These are phyloP conservation scores for Gyrodon lividus DNA, from an alignment of 768 basidiomycete species.

Conservation along the genomic window DNA sequence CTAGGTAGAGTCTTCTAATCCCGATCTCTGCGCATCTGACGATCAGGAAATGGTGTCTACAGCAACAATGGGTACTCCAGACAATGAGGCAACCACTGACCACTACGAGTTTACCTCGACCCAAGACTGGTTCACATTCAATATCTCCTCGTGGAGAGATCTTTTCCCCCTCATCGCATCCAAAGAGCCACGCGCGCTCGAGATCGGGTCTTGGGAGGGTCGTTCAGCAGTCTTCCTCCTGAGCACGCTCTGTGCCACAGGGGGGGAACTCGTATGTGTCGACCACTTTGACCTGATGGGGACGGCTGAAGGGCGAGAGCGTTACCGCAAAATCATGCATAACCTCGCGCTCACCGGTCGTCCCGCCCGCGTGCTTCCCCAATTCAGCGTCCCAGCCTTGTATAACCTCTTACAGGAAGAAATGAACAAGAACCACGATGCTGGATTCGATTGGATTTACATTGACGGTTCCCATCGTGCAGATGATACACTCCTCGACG, in stretches of 20 bases:
- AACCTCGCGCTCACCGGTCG: constrained; percentile 48
- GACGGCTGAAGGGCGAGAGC: constrained; percentile 47
- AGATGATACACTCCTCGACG: constrained; percentile 61
- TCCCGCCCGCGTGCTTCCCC: constrained; percentile 43
- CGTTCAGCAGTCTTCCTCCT: constrained; percentile 57
- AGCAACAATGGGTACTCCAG: constrained; percentile 14
- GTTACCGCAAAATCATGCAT: constrained; percentile 42
- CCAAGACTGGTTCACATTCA: constrained; percentile 57
- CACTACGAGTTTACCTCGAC: constrained; percentile 45
- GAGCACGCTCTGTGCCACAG: constrained; percentile 42
- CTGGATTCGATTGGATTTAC: constrained; percentile 61
- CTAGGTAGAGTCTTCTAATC: constrained; percentile 1
- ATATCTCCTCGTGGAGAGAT: constrained; percentile 42
- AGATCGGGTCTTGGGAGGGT: constrained; percentile 66
- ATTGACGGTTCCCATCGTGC: constrained; percentile 60
- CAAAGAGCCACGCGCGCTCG: constrained; percentile 45
- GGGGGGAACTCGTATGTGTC: constrained; percentile 51
- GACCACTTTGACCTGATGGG: constrained; percentile 58
- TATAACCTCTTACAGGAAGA: constrained; percentile 49
- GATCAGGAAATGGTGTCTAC: neutral
- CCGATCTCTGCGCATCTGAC: neutral
- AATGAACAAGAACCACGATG: constrained; percentile 23
- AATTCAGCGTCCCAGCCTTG: constrained; percentile 55
- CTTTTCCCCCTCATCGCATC: constrained; percentile 41
- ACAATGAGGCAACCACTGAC: constrained; percentile 4